phyloP scores from a whole-genome alignment of 176 grass and related monocot genomes.

The Aegilops bicornis region DNA sequence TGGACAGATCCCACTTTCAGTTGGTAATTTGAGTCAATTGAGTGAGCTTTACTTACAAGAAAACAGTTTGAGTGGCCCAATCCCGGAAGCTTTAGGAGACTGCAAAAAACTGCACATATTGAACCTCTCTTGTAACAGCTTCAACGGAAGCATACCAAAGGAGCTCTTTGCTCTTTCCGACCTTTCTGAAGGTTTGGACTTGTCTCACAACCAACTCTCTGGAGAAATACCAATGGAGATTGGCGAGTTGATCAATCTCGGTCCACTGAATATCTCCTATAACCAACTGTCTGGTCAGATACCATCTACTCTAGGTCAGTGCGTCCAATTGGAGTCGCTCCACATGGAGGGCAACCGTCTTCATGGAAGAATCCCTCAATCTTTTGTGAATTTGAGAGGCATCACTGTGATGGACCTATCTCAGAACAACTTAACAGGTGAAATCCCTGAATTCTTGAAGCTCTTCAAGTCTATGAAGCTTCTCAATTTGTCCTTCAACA shows the following conservation, averaged over 20 bases:
- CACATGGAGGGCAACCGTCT: conserved; percentile 26
- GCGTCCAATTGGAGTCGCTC: conserved; percentile 26
- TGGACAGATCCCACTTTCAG: conserved; percentile 30
- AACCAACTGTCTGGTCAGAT: conserved; percentile 36
- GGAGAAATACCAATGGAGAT: conserved; percentile 35
- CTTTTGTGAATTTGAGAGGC: conserved; percentile 14
- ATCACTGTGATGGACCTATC: conserved; percentile 27
- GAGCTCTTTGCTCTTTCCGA: conserved; percentile 20
- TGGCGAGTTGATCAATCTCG: conserved; percentile 20
- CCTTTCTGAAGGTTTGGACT: conserved; percentile 9
- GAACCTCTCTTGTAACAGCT: conserved; percentile 31
- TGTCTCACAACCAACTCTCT: conserved; percentile 35
- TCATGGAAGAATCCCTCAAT: conserved; percentile 26
- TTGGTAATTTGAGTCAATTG: conserved; percentile 40
- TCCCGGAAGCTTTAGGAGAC: conserved; percentile 25
- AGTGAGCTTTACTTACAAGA: conserved; percentile 19
- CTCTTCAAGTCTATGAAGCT: background rate
- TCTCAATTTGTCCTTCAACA: conserved; percentile 55
- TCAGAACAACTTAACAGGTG: conserved; percentile 44
- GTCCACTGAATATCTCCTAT: background rate
- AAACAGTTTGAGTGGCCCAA: conserved; percentile 22
- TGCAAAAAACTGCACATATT: conserved; percentile 17
- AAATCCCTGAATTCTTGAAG: conserved; percentile 32
- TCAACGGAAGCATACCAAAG: conserved; percentile 29
- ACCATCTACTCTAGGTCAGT: conserved; percentile 27